A percentile compares a stretch with the other conserved stretches of the same genome.
phyloP scores from a whole-genome alignment of 2,329 filamentous ascomycete species.

The Xylariaceae sp. region DNA sequence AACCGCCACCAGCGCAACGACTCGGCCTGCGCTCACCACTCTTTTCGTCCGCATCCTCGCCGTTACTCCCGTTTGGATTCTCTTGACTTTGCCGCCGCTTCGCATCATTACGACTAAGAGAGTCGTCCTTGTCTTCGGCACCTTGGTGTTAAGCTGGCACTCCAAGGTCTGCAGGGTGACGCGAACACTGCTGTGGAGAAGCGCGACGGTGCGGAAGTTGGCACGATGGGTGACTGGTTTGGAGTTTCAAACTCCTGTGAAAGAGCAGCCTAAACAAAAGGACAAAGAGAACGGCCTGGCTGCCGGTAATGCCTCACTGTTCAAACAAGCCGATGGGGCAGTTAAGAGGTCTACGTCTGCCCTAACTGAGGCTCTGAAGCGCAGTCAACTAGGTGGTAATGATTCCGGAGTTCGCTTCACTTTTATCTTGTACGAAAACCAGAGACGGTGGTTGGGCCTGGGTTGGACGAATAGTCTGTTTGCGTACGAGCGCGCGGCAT shows the following conservation, averaged over 20 bases:
- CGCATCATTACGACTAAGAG: constrained; percentile 82
- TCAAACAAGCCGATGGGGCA: constrained; percentile 36
- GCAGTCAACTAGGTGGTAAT: constrained; percentile 40
- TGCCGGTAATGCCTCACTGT: constrained; percentile 15
- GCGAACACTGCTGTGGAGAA: constrained; percentile 86
- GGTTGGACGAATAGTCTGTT: constrained; percentile 93
- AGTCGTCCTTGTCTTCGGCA: constrained; percentile 79
- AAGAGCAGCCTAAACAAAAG: constrained; percentile 29
- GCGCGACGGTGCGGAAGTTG: constrained; percentile 63
- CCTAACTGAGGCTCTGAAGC: constrained; percentile 33
- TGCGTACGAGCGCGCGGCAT: constrained; percentile 80
- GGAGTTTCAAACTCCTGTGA: constrained; percentile 54
- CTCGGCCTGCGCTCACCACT: constrained; percentile 79
- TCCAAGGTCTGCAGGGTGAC: constrained; percentile 79
- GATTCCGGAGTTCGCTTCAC: constrained; percentile 88
- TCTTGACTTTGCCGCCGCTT: constrained; percentile 74
- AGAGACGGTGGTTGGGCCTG: constrained; percentile 87
- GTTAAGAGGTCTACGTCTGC: constrained; percentile 30
- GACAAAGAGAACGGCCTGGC: constrained; percentile 24
- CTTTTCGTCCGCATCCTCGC: constrained; percentile 85
- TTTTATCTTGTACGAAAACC: constrained; percentile 94
- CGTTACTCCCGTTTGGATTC: constrained; percentile 82
- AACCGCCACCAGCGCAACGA: constrained; percentile 86
- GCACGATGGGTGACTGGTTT: constrained; percentile 75
- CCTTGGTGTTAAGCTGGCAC: constrained; percentile 85